Conservation (phyloP, 345 rosid genomes). For the Eucalyptus polyanthemos region DNA sequence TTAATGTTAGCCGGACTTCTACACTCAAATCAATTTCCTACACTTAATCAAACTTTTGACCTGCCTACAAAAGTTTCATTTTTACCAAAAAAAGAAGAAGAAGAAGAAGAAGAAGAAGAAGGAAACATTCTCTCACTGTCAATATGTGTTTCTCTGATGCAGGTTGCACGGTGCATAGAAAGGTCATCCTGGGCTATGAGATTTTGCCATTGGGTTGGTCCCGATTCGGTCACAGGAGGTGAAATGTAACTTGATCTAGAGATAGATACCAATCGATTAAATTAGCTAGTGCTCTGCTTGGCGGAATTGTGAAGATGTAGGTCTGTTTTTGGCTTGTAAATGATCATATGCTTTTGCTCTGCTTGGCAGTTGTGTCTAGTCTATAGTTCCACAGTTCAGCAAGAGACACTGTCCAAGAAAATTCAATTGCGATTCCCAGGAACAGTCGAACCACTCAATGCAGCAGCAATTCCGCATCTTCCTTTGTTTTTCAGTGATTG, state of each 20-base stretch:
- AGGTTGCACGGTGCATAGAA: neutral
- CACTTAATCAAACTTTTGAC: neutral
- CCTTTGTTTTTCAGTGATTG: neutral
- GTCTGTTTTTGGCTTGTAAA: neutral
- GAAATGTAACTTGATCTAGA: neutral
- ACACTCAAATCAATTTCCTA: neutral
- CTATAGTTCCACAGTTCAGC: neutral
- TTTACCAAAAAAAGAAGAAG: neutral
- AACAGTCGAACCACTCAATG: neutral
- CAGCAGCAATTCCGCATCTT: neutral
- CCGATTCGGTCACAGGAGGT: neutral
- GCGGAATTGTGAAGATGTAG: neutral
- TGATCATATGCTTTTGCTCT: neutral
- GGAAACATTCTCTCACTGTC: neutral
- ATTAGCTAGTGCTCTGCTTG: neutral
- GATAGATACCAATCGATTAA: neutral
- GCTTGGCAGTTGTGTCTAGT: neutral
- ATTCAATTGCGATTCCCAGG: neutral
- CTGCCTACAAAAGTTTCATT: neutral
- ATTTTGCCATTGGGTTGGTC: neutral
- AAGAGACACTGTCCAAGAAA: neutral
- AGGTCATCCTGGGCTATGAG: neutral
- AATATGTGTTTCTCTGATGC: neutral
- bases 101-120: neutral
- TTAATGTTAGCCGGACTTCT: neutral